Evolutionary conservation across 2,329 filamentous ascomycete genomes (phyloP).

Genomic region (Fusarium virguliforme): DNA sequence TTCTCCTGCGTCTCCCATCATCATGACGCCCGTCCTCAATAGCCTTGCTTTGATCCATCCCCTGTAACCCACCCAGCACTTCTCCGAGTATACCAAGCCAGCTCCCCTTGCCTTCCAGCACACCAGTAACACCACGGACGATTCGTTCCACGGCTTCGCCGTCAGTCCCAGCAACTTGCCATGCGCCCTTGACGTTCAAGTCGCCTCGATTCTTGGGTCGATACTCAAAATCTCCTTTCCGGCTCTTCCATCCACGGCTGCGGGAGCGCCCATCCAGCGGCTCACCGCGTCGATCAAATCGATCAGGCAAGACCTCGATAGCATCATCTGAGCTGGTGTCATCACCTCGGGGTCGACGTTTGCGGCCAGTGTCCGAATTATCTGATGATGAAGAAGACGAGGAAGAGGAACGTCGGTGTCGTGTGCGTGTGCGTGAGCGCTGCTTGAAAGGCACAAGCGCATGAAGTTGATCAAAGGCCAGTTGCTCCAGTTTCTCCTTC

Average conservation of each 20-base stretch:
- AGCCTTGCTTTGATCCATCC: slow-evolving; percentile 20
- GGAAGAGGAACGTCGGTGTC: slow-evolving; percentile 44
- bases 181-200: slow-evolving; percentile 60
- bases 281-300: slow-evolving; percentile 64
- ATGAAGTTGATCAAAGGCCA: slow-evolving; percentile 40
- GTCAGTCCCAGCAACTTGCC: slow-evolving; percentile 64
- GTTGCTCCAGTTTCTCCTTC: slow-evolving; percentile 39
- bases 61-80: slow-evolving; percentile 50
- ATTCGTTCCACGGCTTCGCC: slow-evolving; percentile 58
- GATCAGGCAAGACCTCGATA: slow-evolving; percentile 64
- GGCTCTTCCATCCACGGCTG: slow-evolving; percentile 53
- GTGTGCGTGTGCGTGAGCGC: slow-evolving; percentile 24
- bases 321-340: slow-evolving; percentile 54
- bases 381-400: slow-evolving; percentile 58
- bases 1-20: slow-evolving; percentile 36
- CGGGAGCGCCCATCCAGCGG: slow-evolving; percentile 55
- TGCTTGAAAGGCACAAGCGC: slow-evolving; percentile 37
- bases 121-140: slow-evolving; percentile 49
- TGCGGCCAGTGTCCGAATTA: slow-evolving; percentile 49
- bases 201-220: slow-evolving; percentile 53
- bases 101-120: slow-evolving; percentile 52
- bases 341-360: slow-evolving; percentile 36
- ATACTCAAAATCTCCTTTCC: slow-evolving; percentile 63
- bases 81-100: slow-evolving; percentile 55
- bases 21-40: slow-evolving; percentile 43